Base-by-base conservation (phyloP, 441 rosid species). In the Manihot esculenta region DNA sequence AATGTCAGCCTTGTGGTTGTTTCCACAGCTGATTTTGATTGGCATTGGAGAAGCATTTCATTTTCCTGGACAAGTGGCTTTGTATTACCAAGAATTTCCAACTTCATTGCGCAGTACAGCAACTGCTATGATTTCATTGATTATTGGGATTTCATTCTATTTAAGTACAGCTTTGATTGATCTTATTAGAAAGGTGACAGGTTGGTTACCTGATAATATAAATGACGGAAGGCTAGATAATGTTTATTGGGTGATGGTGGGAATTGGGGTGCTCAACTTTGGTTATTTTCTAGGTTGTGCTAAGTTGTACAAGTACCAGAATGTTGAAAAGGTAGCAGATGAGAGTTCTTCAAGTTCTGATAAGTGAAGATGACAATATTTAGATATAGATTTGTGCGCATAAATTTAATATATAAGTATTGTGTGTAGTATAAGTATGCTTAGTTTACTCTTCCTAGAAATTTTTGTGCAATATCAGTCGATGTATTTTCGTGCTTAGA, bases 71-170 rank as follows among this genome's bases (percentile, higher is more conserved):
- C 87, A 86, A 69, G 85, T 81, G 23, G 72, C 82, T 3, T 42
- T 89, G 8, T 87, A 77, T 64, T 84, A 87, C 66, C 94, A 84
- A 68, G 89, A 91, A 53, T 91, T 89, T 38, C 97, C 91, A 0
- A 72, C 18, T 60, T 79, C 87, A 0, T 49, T 91, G 68, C 60
- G 69, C 8, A 85, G 81, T 63, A 83, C 84, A 0, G 80, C 92
- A 7, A 79, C 94, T 0, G 89, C 88, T n/a, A 84, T 87, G 70
- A 65, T 84, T 0, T 79, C 83, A 8, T 63, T 88, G 27, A 66
- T 81, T 10, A 61, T 84, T 6, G 91, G 85, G 54, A 75, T 86
- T 17, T 75, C 82, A 7, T 87, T 64, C 68, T 85, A 81, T 73
- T 50, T 86, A 42, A 81, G 88, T 74, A 78, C 87, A 0, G 79